phyloP scores from a whole-genome alignment of 129 eudicot genomes.

The Saposhnikovia divaricata region DNA sequence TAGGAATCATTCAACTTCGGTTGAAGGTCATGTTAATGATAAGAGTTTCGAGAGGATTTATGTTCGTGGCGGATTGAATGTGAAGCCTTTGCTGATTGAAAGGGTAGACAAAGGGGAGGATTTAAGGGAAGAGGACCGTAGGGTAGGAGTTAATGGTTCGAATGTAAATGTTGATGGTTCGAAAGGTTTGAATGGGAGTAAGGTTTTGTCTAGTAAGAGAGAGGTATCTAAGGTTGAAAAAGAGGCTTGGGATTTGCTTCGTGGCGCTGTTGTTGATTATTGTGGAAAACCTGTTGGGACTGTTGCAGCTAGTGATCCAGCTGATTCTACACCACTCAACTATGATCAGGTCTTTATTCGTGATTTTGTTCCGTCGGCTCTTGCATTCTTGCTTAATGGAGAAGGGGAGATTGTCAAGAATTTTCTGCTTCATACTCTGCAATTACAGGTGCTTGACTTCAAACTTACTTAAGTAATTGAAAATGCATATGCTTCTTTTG shows the following conservation, averaged over 20 bases:
- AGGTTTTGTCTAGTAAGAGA: constrained; percentile 18
- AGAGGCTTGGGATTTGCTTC: constrained; percentile 76
- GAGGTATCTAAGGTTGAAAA: constrained; percentile 59
- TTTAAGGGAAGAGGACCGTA: constrained; percentile 4
- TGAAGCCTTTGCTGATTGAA: constrained; percentile 59
- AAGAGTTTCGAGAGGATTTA: constrained; percentile 59
- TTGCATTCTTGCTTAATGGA: constrained; percentile 90
- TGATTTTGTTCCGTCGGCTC: constrained; percentile 91
- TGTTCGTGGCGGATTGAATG: constrained; percentile 62
- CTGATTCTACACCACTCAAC: constrained; percentile 70
- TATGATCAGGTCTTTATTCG: constrained; percentile 95
- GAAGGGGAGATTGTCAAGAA: constrained; percentile 91
- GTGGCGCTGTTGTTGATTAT: constrained; percentile 64
- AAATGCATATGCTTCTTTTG: background rate
- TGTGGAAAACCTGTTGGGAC: constrained; percentile 92
- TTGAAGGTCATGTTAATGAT: constrained; percentile 47
- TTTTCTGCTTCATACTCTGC: constrained; percentile 89
- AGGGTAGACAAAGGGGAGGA: constrained; percentile 26
- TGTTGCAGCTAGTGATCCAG: constrained; percentile 88
- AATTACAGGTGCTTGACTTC: constrained; percentile 57
- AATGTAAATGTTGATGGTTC: constrained; percentile 28
- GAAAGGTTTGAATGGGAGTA: constrained; percentile 20
- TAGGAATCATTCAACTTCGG: constrained; percentile 62
- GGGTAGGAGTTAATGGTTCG: constrained; percentile 16
- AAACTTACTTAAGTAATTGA: background rate